Evolutionary conservation across 176 grass and related monocot species (phyloP).

Genomic region (Carex parvula): DNA sequence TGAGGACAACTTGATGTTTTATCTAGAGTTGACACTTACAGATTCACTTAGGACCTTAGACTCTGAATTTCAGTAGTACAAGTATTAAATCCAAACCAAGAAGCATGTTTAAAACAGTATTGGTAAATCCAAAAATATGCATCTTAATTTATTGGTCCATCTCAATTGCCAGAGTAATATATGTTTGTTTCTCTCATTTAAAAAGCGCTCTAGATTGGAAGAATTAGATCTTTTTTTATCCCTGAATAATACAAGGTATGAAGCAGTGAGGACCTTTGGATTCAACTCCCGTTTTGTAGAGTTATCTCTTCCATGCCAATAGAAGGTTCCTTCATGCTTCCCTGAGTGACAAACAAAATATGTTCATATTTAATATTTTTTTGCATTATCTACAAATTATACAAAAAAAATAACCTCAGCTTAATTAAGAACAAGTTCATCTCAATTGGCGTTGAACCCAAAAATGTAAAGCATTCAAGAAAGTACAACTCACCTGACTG

Average conservation of each 20-base stretch:
- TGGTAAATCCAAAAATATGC: slow-evolving; percentile 4
- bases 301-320: slow-evolving; percentile 98
- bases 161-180: background rate
- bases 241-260: slow-evolving; percentile 3
- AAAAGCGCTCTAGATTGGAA: background rate
- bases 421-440: slow-evolving; percentile 1
- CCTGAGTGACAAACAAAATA: slow-evolving; percentile 33
- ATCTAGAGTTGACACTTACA: background rate
- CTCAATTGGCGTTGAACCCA: background rate
- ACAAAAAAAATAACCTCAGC: slow-evolving; percentile 23
- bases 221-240: background rate
- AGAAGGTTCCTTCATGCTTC: slow-evolving; percentile 74
- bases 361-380: background rate
- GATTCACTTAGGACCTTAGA: background rate
- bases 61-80: background rate
- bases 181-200: background rate
- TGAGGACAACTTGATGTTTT: background rate
- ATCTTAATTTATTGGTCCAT: slow-evolving; percentile 28
- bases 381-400: background rate
- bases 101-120: background rate
- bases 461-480: slow-evolving; percentile 4
- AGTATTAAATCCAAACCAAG: background rate
- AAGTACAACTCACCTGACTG: slow-evolving; percentile 61
- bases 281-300: slow-evolving; percentile 73
- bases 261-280: slow-evolving; percentile 64